Conservation (phyloP, 176 grass and related monocot genomes). For the Rhynchospora tenuis region DNA sequence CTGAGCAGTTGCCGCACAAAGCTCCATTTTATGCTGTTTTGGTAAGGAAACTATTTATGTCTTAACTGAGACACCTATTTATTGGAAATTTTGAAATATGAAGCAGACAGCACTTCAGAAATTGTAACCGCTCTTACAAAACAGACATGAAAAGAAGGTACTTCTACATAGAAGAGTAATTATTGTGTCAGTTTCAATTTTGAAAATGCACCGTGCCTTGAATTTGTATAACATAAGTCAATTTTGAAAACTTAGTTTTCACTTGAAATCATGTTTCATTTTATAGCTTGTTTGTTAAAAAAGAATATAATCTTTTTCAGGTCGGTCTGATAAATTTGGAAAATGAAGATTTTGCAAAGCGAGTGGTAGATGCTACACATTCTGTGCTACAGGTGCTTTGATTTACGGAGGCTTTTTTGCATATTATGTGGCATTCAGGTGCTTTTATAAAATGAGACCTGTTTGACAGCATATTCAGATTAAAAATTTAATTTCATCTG, state of each 20-base stretch:
- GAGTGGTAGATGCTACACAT: constrained; percentile 58
- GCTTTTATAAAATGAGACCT: background rate
- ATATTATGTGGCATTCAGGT: background rate
- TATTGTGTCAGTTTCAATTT: background rate
- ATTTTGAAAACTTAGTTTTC: background rate
- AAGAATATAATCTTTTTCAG: constrained; percentile 35
- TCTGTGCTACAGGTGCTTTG: constrained; percentile 49
- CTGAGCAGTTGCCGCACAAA: constrained; percentile 94
- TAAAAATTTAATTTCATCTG: background rate
- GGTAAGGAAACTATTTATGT: constrained; percentile 46
- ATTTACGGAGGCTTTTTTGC: constrained; percentile 7
- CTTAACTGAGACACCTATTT: background rate
- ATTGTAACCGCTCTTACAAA: background rate
- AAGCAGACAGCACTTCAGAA: constrained; percentile 7
- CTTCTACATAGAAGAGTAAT: constrained; percentile 2
- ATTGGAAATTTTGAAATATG: constrained; percentile 20
- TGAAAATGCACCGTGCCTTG: background rate
- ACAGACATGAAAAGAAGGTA: constrained; percentile 11
- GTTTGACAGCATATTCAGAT: background rate
- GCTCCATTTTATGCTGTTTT: constrained; percentile 90
- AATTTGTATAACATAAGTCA: background rate
- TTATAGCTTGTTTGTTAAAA: constrained; percentile 20
- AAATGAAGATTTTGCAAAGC: constrained; percentile 83
- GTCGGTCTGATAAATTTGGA: constrained; percentile 96
- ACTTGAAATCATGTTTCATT: background rate